Evolutionary conservation across 352 stramenopile genomes (phyloP), one percentile per base, ranked within the genome.

Genomic region (Albugo candida): DNA sequence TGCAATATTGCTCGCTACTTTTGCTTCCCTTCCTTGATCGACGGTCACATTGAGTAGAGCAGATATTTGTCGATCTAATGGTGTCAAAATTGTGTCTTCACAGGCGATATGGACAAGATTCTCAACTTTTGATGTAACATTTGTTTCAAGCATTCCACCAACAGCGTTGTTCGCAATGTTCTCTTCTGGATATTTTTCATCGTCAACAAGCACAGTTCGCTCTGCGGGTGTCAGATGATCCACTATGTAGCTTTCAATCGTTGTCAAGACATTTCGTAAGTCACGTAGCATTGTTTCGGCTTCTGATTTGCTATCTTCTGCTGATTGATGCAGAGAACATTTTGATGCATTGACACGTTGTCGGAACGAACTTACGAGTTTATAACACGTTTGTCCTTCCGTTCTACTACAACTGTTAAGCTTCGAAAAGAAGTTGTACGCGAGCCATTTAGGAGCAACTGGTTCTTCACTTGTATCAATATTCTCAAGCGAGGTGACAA

Each of bases 61-160:
- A 37, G 65, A 54, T 50, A 88, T 76, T 47, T 82, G 70, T 36
- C 75, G 68, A 53, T 83, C 70, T 20, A 88, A 52, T 1, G 75
- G 72, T 36, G 83, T 66, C 14, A 85, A 59, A 45, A 88, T 66
- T n/a, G 70, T 74, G 56, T 88, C 75, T 51, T 88, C 75, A 11
- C 84, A 72, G 1, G 68, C 70, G 44, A 73, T 70, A 39, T 63
- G 79, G 19, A 88, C 63, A 42, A 63, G 81, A 42, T 85, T 70
- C 13, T 84, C 70, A 38, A 85, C 55, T 43, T 43, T 43, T 19
- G 38, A 43, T 10, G 51, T 38, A 31, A 20, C 24, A 40, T 55
- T 47, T 13, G 51, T 55, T 18, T 44, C 51, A 24, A 52, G 50
- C 18, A 18, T 45, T 20, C 51, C 50, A 35, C 50, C 38, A 16